These are phyloP conservation scores for Arxiozyma bovina DNA, from an alignment of 1,139 yeast genomes.

Conservation along the genomic window DNA sequence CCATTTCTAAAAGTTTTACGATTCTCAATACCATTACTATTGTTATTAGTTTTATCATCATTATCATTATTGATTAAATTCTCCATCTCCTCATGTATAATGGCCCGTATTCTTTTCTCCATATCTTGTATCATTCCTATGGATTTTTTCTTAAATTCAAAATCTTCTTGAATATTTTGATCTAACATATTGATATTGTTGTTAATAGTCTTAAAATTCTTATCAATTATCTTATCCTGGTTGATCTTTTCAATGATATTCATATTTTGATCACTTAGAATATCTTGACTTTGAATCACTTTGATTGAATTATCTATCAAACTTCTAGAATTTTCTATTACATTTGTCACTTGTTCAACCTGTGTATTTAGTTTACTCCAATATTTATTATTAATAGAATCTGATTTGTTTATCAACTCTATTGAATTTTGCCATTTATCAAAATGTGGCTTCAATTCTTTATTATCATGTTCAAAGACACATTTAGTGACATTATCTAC, in stretches of 20 bases:
- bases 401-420: constrained; percentile 31
- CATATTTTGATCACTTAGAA: constrained; percentile 9
- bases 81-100: constrained; percentile 5
- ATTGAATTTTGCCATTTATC: constrained; percentile 32
- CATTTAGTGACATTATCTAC: constrained; percentile 28
- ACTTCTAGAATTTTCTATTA: constrained; percentile 11
- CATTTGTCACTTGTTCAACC: constrained; percentile 12
- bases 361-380: constrained; percentile 18
- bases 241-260: constrained; percentile 8
- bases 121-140: neutral
- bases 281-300: constrained; percentile 13
- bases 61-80: neutral
- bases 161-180: neutral
- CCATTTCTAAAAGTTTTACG: neutral
- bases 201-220: constrained; percentile 12
- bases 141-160: neutral
- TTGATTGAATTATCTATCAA: constrained; percentile 14
- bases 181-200: constrained; percentile 7
- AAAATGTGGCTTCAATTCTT: constrained; percentile 26
- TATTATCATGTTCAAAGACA: constrained; percentile 29
- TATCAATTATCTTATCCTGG: constrained; percentile 12
- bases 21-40: neutral
- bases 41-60: neutral
- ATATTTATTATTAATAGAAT: constrained; percentile 26
- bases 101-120: constrained; percentile 7